phyloP scores from a whole-genome alignment of 805 yeast genomes.

The Suhomyces vadensis region DNA sequence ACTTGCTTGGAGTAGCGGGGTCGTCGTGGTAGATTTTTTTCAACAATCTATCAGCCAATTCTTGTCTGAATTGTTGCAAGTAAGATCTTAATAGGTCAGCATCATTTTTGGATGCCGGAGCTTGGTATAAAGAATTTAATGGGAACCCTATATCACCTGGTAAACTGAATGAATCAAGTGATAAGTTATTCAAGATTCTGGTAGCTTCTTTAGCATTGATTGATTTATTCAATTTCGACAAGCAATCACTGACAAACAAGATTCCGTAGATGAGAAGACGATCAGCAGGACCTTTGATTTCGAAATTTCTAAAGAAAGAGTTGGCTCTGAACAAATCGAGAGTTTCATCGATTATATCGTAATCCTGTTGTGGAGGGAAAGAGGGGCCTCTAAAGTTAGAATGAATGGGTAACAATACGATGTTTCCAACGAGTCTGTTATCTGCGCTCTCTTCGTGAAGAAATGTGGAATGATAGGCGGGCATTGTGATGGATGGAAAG shows the following conservation, averaged over 20 bases:
- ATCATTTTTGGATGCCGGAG: constrained; percentile 74
- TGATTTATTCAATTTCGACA: constrained; percentile 56
- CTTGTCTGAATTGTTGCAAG: constrained; percentile 92
- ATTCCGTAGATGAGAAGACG: constrained; percentile 92
- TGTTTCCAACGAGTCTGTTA: constrained; percentile 71
- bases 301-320: constrained; percentile 94
- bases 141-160: constrained; percentile 98
- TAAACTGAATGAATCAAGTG: constrained; percentile 82
- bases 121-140: constrained; percentile 70
- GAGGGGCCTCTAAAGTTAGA: constrained; percentile 91
- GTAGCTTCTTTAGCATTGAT: constrained; percentile 60
- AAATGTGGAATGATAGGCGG: constrained; percentile 82
- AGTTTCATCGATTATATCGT: constrained; percentile 90
- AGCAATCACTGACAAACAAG: constrained; percentile 81
- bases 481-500: constrained; percentile 27
- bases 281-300: constrained; percentile 94
- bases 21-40: constrained; percentile 68
- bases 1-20: constrained; percentile 69
- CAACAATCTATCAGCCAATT: constrained; percentile 77
- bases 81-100: constrained; percentile 79
- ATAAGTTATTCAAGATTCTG: constrained; percentile 73
- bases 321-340: constrained; percentile 93
- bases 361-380: constrained; percentile 66
- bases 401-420: constrained; percentile 80
- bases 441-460: constrained; percentile 58